Evolutionary conservation across 1,284 basidiomycete species (phyloP), one percentile per base, ranked within the genome.

Genomic region (Trametes hirsuta): DNA sequence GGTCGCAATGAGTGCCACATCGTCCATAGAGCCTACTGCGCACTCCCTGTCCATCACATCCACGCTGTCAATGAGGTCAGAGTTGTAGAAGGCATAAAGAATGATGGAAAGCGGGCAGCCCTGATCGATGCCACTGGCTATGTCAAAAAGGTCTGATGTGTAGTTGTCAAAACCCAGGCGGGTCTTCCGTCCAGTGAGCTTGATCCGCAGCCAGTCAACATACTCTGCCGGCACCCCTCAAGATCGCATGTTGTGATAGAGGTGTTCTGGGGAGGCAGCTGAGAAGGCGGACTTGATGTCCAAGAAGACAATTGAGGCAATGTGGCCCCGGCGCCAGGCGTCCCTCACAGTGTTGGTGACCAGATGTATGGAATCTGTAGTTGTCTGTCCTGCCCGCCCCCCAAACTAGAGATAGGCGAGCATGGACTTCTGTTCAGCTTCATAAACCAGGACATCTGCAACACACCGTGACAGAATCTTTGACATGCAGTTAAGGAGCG

Each of bases 371-470:
- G 74, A 66, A 62, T 78, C 75, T 0, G 69, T 71, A 0, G 77
- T 76, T 0, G 72, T 70, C 6, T 72, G 49, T 0, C 71, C 72
- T 0, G 69, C 63, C 0, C 66, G 49, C 22, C 75, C 75, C 12
- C 76, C 75, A 53, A 76, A 76, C 47, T 75, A 77, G 0, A 49
- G 61, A 14, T 40, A 1, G 21, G 73, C 75, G 1, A 75, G 51
- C 0, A 72, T 46, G 6, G 53, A 22, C n/a, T 69, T 53, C 8
- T 52, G n/a, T 55, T 72, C 66, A 10, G 55, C 34, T 45, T 73
- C 22, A 61, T 62, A 61, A 37, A 56, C 25, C 14, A 66, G 24
- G 18, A 66, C 50, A 2, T 69, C 65, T 2, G 72, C 59, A 3
- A 71, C 57, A 22, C 66, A 51, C 9, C 61, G 56, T 6, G 71